Evolutionary conservation across 1,139 yeast genomes (phyloP).

Genomic region (Diutina rugosa): DNA sequence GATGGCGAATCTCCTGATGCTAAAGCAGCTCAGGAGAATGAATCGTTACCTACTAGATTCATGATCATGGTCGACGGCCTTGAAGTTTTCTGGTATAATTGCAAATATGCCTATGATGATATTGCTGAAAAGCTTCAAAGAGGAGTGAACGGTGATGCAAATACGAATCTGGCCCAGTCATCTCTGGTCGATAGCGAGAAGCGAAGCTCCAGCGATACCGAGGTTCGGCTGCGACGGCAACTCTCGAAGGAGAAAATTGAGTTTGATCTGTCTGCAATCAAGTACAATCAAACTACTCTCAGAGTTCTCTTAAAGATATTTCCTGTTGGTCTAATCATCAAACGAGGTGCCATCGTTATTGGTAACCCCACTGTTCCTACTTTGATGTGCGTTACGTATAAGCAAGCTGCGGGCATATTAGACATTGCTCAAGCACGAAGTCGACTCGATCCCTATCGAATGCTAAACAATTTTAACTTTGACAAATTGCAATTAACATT

Average conservation of each 20-base stretch:
- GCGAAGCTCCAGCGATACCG: neutral
- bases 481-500: constrained; percentile 44
- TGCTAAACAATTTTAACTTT: constrained; percentile 27
- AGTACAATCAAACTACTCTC: neutral
- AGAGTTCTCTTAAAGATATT: constrained; percentile 22
- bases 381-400: constrained; percentile 49
- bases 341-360: constrained; percentile 59
- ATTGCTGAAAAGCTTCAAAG: constrained; percentile 30
- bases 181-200: neutral
- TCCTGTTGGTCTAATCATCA: constrained; percentile 48
- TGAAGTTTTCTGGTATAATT: constrained; percentile 71
- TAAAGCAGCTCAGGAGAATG: constrained; percentile 18
- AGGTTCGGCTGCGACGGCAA: neutral
- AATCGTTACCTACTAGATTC: constrained; percentile 46
- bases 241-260: neutral
- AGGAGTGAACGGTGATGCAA: constrained; percentile 9
- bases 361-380: constrained; percentile 77
- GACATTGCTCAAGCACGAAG: constrained; percentile 44
- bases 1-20: constrained; percentile 11
- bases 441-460: constrained; percentile 41
- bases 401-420: constrained; percentile 40
- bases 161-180: neutral
- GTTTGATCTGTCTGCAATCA: neutral
- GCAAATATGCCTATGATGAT: constrained; percentile 64
- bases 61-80: constrained; percentile 56